A percentile compares a stretch with the other conserved stretches of the same genome.
These are phyloP conservation scores for Annulohypoxylon truncatum DNA, from an alignment of 2,329 filamentous ascomycete species.

Conservation along the genomic window DNA sequence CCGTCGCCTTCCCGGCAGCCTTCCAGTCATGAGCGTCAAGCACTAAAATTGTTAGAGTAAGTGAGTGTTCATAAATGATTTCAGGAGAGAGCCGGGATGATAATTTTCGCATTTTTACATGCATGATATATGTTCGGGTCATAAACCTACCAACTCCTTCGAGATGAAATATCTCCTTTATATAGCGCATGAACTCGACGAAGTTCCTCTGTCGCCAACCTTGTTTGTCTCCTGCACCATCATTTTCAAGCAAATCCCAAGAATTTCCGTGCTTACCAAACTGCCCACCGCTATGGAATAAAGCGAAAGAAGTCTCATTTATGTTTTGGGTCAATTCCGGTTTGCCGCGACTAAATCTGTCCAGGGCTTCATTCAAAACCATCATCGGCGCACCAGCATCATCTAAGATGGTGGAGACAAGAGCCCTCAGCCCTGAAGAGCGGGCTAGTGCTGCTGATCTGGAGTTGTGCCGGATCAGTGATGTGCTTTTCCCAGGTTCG, in stretches of 20 bases:
- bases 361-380: conserved; percentile 51
- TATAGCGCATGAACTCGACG: conserved; percentile 55
- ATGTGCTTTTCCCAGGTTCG: conserved; percentile 41
- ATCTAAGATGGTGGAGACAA: conserved; percentile 54
- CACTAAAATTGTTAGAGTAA: conserved; percentile 37
- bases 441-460: conserved; percentile 54
- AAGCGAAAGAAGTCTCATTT: conserved; percentile 53
- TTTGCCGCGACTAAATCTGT: conserved; percentile 49
- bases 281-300: conserved; percentile 51
- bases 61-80: background rate
- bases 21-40: conserved; percentile 53
- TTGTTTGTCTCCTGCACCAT: conserved; percentile 53
- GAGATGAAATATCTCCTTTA: conserved; percentile 55
- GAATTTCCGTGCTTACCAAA: conserved; percentile 50
- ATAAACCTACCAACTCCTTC: conserved; percentile 45
- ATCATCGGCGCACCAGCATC: conserved; percentile 54
- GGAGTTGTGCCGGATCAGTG: conserved; percentile 52
- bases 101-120: background rate
- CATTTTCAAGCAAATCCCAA: conserved; percentile 56
- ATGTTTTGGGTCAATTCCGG: conserved; percentile 50
- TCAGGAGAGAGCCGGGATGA: background rate
- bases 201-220: conserved; percentile 56
- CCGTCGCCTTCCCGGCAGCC: conserved; percentile 50
- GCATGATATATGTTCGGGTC: background rate
- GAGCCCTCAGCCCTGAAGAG: conserved; percentile 50